Evolutionary conservation across 176 grass and related monocot species (phyloP).

Genomic region (Luzula sylvatica): DNA sequence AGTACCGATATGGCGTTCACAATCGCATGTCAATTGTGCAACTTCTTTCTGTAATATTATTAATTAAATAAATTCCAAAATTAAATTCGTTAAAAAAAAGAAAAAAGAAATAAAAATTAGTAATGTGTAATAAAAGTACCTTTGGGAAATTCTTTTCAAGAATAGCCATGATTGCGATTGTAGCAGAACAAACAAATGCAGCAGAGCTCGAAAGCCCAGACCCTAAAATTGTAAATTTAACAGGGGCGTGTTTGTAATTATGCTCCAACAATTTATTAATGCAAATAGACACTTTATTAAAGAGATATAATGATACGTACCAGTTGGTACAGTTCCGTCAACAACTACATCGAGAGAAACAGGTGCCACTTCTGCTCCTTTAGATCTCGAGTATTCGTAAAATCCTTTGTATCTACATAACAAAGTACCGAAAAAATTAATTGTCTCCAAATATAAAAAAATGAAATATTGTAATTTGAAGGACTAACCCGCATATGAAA

Average conservation of each 20-base stretch:
- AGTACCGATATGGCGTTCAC: constrained; percentile 82
- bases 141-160: constrained; percentile 66
- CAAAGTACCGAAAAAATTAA: neutral
- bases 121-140: constrained; percentile 32
- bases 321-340: constrained; percentile 87
- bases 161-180: constrained; percentile 89
- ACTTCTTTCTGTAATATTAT: constrained; percentile 83
- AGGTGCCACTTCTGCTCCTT: constrained; percentile 62
- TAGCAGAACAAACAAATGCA: constrained; percentile 96
- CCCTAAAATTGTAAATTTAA: constrained; percentile 22
- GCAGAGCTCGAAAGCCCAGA: constrained; percentile 94
- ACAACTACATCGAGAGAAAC: constrained; percentile 72
- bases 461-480: constrained; percentile 9
- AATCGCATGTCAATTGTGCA: constrained; percentile 87
- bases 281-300: neutral
- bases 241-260: too few relatives aligned
- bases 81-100: neutral
- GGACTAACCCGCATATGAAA: constrained; percentile 89
- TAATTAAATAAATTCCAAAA: constrained; percentile 10
- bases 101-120: neutral
- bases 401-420: constrained; percentile 77
- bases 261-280: too few relatives aligned
- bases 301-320: constrained; percentile 19
- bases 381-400: constrained; percentile 61
- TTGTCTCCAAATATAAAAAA: constrained; percentile 3